Conservation (phyloP, 2,329 filamentous ascomycete species). For the Scolecobasidium constrictum region DNA sequence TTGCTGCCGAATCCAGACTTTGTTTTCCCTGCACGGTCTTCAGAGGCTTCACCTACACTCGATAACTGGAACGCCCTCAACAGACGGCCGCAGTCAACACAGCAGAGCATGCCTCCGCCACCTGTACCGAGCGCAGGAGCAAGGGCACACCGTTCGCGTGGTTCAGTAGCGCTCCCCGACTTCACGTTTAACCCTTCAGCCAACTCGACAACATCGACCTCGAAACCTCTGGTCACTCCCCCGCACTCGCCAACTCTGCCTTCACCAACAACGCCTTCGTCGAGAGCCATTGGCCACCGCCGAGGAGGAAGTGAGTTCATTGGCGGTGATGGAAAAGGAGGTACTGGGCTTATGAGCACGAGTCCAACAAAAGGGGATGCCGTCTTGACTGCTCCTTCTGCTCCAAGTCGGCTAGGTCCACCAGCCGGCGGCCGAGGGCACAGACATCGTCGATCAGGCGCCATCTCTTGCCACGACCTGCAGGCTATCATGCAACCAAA, state of each 20-base stretch:
- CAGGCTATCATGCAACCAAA: constrained; percentile 54
- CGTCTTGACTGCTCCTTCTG: constrained; percentile 44
- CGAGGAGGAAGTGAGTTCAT: constrained; percentile 81
- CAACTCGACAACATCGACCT: constrained; percentile 17
- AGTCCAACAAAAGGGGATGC: constrained; percentile 59
- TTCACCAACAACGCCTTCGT: constrained; percentile 30
- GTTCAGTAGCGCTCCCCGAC: constrained; percentile 33
- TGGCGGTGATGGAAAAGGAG: constrained; percentile 51
- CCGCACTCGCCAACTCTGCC: constrained; percentile 25
- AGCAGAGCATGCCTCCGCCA: constrained; percentile 19
- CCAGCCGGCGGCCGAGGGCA: constrained; percentile 55
- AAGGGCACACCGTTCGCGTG: constrained; percentile 25
- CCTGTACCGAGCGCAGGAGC: constrained; percentile 17
- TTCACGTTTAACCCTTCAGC: constrained; percentile 39
- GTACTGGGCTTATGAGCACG: constrained; percentile 51
- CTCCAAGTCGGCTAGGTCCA: constrained; percentile 35
- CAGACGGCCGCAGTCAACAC: constrained; percentile 26
- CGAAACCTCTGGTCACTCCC: constrained; percentile 21
- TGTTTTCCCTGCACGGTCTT: constrained; percentile 31
- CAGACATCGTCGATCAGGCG: constrained; percentile 67
- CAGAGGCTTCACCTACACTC: constrained; percentile 13
- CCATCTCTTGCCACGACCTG: constrained; percentile 76
- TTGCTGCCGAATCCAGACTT: constrained; percentile 38
- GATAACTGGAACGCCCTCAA: constrained; percentile 18
- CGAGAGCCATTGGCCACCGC: constrained; percentile 52